Percentiles rank a stretch among this genome's conserved stretches.
Evolutionary conservation across 805 yeast genomes (phyloP).

Genomic region (Sporopachydermia lactativora): DNA sequence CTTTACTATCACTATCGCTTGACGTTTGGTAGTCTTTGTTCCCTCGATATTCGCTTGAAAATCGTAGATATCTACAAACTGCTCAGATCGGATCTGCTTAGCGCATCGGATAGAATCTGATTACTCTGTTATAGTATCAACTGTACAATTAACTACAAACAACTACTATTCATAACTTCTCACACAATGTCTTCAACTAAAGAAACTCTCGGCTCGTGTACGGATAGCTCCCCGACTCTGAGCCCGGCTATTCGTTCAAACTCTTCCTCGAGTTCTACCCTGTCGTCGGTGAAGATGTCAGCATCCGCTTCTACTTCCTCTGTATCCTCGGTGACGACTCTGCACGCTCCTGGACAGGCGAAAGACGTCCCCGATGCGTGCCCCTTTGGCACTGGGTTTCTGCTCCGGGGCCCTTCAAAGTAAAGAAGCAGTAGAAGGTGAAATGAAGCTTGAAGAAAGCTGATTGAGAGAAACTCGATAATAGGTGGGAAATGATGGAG

Average conservation of each 20-base stretch:
- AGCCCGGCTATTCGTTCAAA: not conserved
- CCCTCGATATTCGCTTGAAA: no score
- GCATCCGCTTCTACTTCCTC: not conserved
- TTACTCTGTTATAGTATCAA: not conserved
- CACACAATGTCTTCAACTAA: not conserved
- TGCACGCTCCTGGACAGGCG: not conserved
- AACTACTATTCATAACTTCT: not conserved
- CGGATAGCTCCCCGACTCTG: not conserved
- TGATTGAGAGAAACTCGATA: no score
- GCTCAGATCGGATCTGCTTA: no score
- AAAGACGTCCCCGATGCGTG: not conserved
- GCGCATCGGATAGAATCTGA: not conserved
- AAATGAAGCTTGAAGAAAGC: no score
- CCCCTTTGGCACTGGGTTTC: not conserved
- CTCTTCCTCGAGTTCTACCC: not conserved
- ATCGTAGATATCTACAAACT: no score
- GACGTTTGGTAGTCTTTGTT: no score
- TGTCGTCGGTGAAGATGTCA: constrained; percentile 1
- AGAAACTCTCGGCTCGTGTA: not conserved
- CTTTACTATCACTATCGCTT: no score
- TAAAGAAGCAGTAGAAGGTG: no score
- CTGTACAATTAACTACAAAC: not conserved
- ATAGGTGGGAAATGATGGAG: no score
- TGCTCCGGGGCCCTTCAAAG: not conserved
- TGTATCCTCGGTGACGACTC: not conserved